Evolutionary conservation across 257 asterid genomes (phyloP).

Genomic region (Nicotiana paniculata): DNA sequence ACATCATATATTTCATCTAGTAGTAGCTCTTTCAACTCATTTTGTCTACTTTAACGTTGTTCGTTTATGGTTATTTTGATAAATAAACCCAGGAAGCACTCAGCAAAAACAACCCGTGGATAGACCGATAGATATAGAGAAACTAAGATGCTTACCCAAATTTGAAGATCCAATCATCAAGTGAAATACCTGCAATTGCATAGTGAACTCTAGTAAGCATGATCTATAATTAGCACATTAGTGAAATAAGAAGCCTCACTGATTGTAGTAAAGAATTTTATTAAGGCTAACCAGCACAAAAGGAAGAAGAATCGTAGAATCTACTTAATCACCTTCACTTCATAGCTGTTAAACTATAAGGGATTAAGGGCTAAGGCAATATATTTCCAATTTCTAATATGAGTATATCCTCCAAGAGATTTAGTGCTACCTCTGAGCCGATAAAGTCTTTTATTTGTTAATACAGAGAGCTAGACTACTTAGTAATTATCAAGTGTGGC

Average conservation of each 20-base stretch:
- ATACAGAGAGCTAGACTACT: neutral
- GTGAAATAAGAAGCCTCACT: neutral
- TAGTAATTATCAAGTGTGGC: neutral
- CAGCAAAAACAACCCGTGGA: neutral
- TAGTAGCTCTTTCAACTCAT: neutral
- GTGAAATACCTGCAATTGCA: conserved; percentile 82
- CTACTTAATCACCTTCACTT: neutral
- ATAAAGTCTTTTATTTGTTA: neutral
- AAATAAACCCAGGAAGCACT: neutral
- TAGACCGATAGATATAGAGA: neutral
- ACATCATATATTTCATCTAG: neutral
- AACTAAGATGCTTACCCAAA: conserved; percentile 53
- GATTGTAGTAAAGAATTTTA: neutral
- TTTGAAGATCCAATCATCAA: conserved; percentile 84
- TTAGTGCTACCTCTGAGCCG: conserved; percentile 1
- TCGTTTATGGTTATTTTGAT: neutral
- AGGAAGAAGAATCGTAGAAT: neutral
- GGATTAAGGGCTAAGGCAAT: neutral
- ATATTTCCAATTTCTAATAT: neutral
- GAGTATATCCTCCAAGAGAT: neutral
- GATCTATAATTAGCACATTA: neutral
- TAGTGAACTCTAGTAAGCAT: conserved; percentile 7
- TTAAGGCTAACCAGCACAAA: neutral
- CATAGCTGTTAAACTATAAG: neutral
- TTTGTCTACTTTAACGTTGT: neutral